Percentiles rank a stretch among this genome's conserved stretches.
Conservation (phyloP, 2,329 filamentous ascomycete species). For the Hymenotorrendiella dingleyae region DNA sequence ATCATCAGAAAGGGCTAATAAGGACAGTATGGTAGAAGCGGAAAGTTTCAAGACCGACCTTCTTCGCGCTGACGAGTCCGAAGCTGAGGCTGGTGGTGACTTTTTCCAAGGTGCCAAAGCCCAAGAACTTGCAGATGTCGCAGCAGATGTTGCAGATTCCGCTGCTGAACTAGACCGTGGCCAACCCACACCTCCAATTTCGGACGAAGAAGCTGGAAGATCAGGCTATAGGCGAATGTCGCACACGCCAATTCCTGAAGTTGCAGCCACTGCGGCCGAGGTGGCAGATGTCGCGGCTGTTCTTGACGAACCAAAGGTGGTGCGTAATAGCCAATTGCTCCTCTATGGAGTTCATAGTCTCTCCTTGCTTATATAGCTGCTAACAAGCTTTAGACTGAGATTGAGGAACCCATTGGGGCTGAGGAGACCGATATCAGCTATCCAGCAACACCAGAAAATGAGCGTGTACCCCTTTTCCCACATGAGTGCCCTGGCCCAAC, state of each 20-base stretch:
- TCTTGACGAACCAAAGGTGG: conserved; percentile 28
- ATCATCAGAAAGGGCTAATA: no score
- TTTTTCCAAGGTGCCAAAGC: conserved; percentile 26
- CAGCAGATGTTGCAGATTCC: conserved; percentile 25
- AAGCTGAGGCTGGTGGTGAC: not conserved
- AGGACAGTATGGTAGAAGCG: no score
- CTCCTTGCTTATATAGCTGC: no score
- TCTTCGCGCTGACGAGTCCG: not conserved
- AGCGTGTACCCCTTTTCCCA: conserved; percentile 26
- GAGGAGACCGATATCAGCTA: no score
- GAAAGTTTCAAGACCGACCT: conserved; percentile 33
- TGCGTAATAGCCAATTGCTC: conserved; percentile 2
- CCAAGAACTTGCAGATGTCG: conserved; percentile 21
- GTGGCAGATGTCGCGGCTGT: conserved; percentile 37
- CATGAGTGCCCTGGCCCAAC: conserved; percentile 23
- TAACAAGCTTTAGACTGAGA: no score
- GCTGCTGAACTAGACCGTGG: conserved; percentile 26
- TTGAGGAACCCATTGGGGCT: no score
- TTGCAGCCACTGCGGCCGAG: conserved; percentile 39
- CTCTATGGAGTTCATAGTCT: not conserved
- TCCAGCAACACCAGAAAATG: conserved; percentile 25
- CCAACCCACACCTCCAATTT: conserved; percentile 29
- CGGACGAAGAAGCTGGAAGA: conserved; percentile 30
- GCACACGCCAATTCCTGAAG: conserved; percentile 36
- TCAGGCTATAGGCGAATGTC: conserved; percentile 33